Evolutionary conservation across 2,329 filamentous ascomycete species (phyloP).

Genomic region (Thermomyces lanuginosus): DNA sequence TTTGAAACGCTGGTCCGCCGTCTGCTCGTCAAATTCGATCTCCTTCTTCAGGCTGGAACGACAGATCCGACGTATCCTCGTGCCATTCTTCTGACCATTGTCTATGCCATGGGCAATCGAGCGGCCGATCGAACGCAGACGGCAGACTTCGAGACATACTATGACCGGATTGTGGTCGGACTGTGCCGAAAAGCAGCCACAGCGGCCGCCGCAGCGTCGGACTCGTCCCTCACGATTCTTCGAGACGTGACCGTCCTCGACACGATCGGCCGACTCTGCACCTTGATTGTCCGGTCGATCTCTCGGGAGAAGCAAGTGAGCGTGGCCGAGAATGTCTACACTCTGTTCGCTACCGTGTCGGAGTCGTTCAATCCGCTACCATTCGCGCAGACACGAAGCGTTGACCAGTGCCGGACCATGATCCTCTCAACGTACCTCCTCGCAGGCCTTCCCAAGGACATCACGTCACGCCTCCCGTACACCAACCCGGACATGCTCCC

Average conservation of each 20-base stretch:
- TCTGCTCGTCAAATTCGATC: constrained; percentile 45
- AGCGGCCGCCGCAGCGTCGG: constrained; percentile 19
- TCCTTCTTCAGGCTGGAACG: constrained; percentile 33
- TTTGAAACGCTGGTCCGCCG: constrained; percentile 48
- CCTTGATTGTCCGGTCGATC: constrained; percentile 41
- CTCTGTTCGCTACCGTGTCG: constrained; percentile 28
- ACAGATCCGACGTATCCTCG: constrained; percentile 39
- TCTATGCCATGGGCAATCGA: constrained; percentile 44
- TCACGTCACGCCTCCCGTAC: constrained; percentile 14
- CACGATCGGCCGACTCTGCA: constrained; percentile 44
- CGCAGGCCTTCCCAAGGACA: constrained; percentile 33
- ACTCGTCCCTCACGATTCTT: constrained; percentile 23
- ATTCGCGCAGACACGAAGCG: constrained; percentile 15
- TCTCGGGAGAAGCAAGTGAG: constrained; percentile 35
- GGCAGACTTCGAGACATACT: constrained; percentile 30
- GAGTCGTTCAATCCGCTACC: constrained; percentile 21
- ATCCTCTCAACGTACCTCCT: constrained; percentile 42
- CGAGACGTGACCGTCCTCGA: constrained; percentile 40
- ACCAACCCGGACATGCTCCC: constrained; percentile 16
- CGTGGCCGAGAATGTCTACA: constrained; percentile 38
- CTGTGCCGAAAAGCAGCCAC: constrained; percentile 26
- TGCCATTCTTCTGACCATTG: constrained; percentile 43
- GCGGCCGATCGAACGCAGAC: constrained; percentile 20
- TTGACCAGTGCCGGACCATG: constrained; percentile 30
- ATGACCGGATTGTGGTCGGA: constrained; percentile 34